Evolutionary conservation across 345 rosid species (phyloP), one percentile per base, ranked within the genome.

Genomic region (Rhodamnia rubescens): DNA sequence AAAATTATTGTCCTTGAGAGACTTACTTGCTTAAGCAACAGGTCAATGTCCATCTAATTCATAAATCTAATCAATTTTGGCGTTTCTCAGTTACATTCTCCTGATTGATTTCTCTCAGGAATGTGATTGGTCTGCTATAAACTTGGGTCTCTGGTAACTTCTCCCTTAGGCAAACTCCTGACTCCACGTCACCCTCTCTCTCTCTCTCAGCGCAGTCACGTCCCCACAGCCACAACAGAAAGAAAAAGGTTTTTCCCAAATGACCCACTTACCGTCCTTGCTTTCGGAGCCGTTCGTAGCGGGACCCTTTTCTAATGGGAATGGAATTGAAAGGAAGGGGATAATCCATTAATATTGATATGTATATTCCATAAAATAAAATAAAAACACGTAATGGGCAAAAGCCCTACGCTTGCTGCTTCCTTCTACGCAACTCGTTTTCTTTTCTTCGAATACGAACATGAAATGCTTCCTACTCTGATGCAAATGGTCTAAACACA

Each of bases 171-270:
- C 42, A 5, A 16, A 18, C 69, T 58, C 69, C 36, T 0, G 14
- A 61, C 15, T 61, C 61, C 87, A 59, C 87, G 84, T 85, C 81
- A n/a, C 47, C 20, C 21, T 15, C 53, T 1, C 53, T 36, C 6
- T 59, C 36, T 59, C 36, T 29, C 36, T 55, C 21, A 50, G 61
- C 18, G 83, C 55, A 44, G 58, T 7, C 84, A 18, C 82, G 44
- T 24, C 53, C 32, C 56, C 82, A 47, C 29, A 82, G 89, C 91
- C 94, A 91, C 92, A 90, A 83, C n/a, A 89, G 40, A 36, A 36
- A 69, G 32, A 59, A 22, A 49, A 91, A 90, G 9, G 74, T 2
- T 2, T 0, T 11, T 15, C 11, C 3, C 40, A 36, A 36, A 36
- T 36, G 40, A 36, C 3, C 40, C 40, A 36, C 2, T 36, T 36